Percentiles rank a stretch among this genome's conserved stretches.
Evolutionary conservation across 2,329 filamentous ascomycete species (phyloP).

Genomic region (Trichoderma hamatum): DNA sequence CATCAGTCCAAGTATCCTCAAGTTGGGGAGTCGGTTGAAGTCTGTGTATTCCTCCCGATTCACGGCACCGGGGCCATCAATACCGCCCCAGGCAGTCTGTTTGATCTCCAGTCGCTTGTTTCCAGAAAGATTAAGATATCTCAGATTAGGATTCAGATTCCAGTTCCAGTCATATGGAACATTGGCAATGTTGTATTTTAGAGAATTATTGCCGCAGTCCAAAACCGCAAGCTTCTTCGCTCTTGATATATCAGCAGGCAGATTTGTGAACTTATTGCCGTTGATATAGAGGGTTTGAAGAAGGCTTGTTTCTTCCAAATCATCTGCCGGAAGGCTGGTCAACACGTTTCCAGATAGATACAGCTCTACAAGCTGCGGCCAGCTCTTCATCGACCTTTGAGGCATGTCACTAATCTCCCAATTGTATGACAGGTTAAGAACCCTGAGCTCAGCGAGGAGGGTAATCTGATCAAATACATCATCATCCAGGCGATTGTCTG

Average conservation of each 20-base stretch:
- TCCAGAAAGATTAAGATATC: constrained; percentile 93
- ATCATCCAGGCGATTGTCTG: constrained; percentile 91
- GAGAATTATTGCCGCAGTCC: constrained; percentile 89
- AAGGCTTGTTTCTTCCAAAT: constrained; percentile 85
- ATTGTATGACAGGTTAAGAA: constrained; percentile 94
- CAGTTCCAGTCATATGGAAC: constrained; percentile 99
- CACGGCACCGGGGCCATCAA: constrained; percentile 55
- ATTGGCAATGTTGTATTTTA: constrained; percentile 99
- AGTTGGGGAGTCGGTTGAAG: constrained; percentile 80
- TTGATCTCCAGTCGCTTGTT: constrained; percentile 96
- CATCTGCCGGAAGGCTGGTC: constrained; percentile 87
- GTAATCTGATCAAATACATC: constrained; percentile 93
- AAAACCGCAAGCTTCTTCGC: constrained; percentile 89
- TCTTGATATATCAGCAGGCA: constrained; percentile 93
- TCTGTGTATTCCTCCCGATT: constrained; percentile 75
- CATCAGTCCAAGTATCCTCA: constrained; percentile 92
- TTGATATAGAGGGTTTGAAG: constrained; percentile 94
- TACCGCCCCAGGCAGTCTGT: constrained; percentile 50
- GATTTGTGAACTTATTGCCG: constrained; percentile 94
- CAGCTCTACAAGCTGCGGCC: constrained; percentile 87
- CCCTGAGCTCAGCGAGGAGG: constrained; percentile 77
- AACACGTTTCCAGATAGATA: constrained; percentile 96
- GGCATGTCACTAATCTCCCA: constrained; percentile 86
- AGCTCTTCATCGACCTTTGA: constrained; percentile 81
- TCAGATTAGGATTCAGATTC: constrained; percentile 95